phyloP scores from a whole-genome alignment of 805 yeast species.

The Candida arabinofermentans region DNA sequence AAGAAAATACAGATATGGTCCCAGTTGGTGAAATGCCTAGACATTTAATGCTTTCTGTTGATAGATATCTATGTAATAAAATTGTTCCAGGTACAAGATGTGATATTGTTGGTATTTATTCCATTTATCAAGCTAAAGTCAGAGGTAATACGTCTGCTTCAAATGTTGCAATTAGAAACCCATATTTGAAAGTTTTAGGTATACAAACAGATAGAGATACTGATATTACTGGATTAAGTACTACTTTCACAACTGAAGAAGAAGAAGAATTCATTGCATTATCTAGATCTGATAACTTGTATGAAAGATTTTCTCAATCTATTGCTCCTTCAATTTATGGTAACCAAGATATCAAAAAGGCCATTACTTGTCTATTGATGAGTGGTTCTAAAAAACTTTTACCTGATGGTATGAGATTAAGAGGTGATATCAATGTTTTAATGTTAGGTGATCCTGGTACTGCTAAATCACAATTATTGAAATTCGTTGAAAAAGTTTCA shows the following conservation, averaged over 20 bases:
- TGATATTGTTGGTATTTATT: slow-evolving; percentile 86
- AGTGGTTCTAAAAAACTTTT: slow-evolving; percentile 91
- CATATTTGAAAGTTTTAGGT: slow-evolving; percentile 84
- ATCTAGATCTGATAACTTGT: slow-evolving; percentile 79
- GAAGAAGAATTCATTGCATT: slow-evolving; percentile 84
- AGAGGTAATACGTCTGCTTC: slow-evolving; percentile 43
- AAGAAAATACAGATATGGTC: slow-evolving; percentile 97
- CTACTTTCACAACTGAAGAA: slow-evolving; percentile 82
- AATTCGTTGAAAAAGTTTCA: slow-evolving; percentile 91
- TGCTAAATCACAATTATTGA: slow-evolving; percentile 92
- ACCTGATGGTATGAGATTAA: slow-evolving; percentile 93
- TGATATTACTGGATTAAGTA: slow-evolving; percentile 40
- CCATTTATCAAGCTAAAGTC: slow-evolving; percentile 77
- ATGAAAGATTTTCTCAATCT: slow-evolving; percentile 78
- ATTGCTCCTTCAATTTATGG: slow-evolving; percentile 98
- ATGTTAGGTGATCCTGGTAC: slow-evolving; percentile 98
- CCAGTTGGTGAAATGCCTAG: slow-evolving; percentile 99
- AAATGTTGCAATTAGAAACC: slow-evolving; percentile 87
- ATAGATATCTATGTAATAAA: slow-evolving; percentile 82
- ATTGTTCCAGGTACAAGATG: slow-evolving; percentile 96
- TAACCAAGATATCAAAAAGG: slow-evolving; percentile 85
- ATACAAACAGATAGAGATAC: slow-evolving; percentile 73
- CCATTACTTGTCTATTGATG: slow-evolving; percentile 86
- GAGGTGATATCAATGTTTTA: slow-evolving; percentile 96
- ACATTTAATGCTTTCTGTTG: slow-evolving; percentile 81